These are phyloP conservation scores for Fusarium oligoseptatum DNA, from an alignment of 2,329 filamentous ascomycete species.

Conservation along the genomic window DNA sequence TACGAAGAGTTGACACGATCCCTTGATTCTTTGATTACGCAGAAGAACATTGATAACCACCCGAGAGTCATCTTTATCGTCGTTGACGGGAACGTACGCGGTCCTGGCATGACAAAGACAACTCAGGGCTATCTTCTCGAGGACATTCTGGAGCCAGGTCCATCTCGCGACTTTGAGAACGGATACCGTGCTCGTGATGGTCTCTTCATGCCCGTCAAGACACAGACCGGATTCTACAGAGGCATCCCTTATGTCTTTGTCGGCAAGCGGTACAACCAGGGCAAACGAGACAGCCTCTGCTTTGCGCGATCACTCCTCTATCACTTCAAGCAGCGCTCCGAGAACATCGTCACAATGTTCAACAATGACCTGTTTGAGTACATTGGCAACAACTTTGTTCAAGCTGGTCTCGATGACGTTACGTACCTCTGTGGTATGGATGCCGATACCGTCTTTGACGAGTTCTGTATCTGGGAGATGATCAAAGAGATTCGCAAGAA, in stretches of 20 bases:
- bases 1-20: slow-evolving; percentile 58
- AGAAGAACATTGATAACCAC: slow-evolving; percentile 58
- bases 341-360: slow-evolving; percentile 60
- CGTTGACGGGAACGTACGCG: slow-evolving; percentile 62
- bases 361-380: slow-evolving; percentile 59
- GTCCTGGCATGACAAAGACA: slow-evolving; percentile 62
- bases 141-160: slow-evolving; percentile 58
- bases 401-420: slow-evolving; percentile 55
- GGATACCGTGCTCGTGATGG: slow-evolving; percentile 62
- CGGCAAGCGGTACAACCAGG: slow-evolving; percentile 63
- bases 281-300: slow-evolving; percentile 64
- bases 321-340: slow-evolving; percentile 60
- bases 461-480: slow-evolving; percentile 60
- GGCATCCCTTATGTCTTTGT: slow-evolving; percentile 62
- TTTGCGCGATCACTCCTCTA: slow-evolving; percentile 63
- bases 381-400: slow-evolving; percentile 55
- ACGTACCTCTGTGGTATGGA: slow-evolving; percentile 63
- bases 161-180: slow-evolving; percentile 53
- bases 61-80: slow-evolving; percentile 61
- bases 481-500: slow-evolving; percentile 58
- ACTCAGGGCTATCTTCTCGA: slow-evolving; percentile 62
- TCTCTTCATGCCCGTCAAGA: slow-evolving; percentile 60
- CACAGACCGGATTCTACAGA: slow-evolving; percentile 59
- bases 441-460: slow-evolving; percentile 62
- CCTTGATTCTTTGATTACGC: slow-evolving; percentile 60